Percentiles rank a stretch among this genome's conserved stretches.
These are phyloP conservation scores for Leucocoprinus sp. DNA, from an alignment of 768 basidiomycete species.

Conservation along the genomic window DNA sequence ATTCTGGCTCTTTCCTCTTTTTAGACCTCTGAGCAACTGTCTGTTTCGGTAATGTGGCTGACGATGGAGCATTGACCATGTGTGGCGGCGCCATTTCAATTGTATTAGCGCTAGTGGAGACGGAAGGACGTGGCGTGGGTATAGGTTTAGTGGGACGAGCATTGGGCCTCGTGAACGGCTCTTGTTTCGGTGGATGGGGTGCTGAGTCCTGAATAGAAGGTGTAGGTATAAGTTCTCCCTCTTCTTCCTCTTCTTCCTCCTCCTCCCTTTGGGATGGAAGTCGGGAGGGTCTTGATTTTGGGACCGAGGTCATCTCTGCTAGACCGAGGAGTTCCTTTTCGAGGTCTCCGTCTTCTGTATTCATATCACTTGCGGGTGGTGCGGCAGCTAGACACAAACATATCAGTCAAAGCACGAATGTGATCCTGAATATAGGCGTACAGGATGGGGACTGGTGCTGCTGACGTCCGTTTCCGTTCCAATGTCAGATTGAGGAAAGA, in stretches of 20 bases:
- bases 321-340: slow-evolving; percentile 29
- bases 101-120: slow-evolving; percentile 11
- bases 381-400: slow-evolving; percentile 15
- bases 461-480: slow-evolving; percentile 33
- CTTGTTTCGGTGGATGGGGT: slow-evolving; percentile 25
- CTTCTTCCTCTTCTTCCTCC: slow-evolving; percentile 31
- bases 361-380: slow-evolving; percentile 22
- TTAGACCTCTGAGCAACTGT: neutral
- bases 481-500: slow-evolving; percentile 49
- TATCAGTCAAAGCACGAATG: slow-evolving; percentile 6
- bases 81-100: slow-evolving; percentile 19
- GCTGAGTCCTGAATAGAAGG: slow-evolving; percentile 17
- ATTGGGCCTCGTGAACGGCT: slow-evolving; percentile 18
- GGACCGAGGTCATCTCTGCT: slow-evolving; percentile 12
- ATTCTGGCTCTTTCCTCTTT: slow-evolving; percentile 5
- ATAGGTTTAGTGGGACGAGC: slow-evolving; percentile 22
- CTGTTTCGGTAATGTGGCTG: slow-evolving; percentile 22
- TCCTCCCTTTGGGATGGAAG: slow-evolving; percentile 14
- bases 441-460: slow-evolving; percentile 23
- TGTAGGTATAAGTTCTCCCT: slow-evolving; percentile 21
- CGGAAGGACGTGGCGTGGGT: slow-evolving; percentile 15
- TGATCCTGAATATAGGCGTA: slow-evolving; percentile 24
- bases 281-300: slow-evolving; percentile 11
- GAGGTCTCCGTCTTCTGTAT: slow-evolving; percentile 24
- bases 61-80: slow-evolving; percentile 21